Conservation (phyloP, 768 basidiomycete genomes). For the Lactarius psammicola region DNA sequence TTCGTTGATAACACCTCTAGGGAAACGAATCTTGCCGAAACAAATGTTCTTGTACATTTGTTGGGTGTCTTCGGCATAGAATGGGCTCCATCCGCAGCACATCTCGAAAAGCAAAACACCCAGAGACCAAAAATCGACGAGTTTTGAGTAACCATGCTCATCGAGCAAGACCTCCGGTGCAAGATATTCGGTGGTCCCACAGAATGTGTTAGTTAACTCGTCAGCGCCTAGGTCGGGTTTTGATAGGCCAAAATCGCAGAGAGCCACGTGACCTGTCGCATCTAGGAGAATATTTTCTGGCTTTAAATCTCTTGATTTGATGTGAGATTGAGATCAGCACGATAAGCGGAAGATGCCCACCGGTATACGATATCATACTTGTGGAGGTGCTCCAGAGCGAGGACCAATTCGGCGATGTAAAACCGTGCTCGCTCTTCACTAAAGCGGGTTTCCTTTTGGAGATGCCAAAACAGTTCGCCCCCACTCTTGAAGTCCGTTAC, state of each 20-base stretch:
- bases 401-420: constrained; percentile 92
- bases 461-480: constrained; percentile 97
- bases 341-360: constrained; percentile 45
- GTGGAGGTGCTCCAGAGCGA: constrained; percentile 96
- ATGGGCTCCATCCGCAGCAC: constrained; percentile 99
- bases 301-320: constrained; percentile 74
- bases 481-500: constrained; percentile 99
- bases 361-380: constrained; percentile 96
- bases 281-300: constrained; percentile 98
- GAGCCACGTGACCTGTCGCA: constrained; percentile 95
- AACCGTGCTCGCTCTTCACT: constrained; percentile 91
- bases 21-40: constrained; percentile 98
- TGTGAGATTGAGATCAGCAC: neutral
- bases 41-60: constrained; percentile 99
- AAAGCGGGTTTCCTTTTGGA: constrained; percentile 94
- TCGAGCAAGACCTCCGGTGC: constrained; percentile 98
- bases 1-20: constrained; percentile 93
- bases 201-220: constrained; percentile 98
- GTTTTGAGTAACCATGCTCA: constrained; percentile 97
- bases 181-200: constrained; percentile 97
- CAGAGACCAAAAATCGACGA: constrained; percentile 97
- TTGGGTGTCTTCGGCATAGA: constrained; percentile 98
- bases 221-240: constrained; percentile 92
- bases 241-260: constrained; percentile 97
- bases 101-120: constrained; percentile 98